Percentiles rank a stretch among this genome's conserved stretches.
Conservation (phyloP, 2,329 filamentous ascomycete genomes). For the Colletotrichum cereale region DNA sequence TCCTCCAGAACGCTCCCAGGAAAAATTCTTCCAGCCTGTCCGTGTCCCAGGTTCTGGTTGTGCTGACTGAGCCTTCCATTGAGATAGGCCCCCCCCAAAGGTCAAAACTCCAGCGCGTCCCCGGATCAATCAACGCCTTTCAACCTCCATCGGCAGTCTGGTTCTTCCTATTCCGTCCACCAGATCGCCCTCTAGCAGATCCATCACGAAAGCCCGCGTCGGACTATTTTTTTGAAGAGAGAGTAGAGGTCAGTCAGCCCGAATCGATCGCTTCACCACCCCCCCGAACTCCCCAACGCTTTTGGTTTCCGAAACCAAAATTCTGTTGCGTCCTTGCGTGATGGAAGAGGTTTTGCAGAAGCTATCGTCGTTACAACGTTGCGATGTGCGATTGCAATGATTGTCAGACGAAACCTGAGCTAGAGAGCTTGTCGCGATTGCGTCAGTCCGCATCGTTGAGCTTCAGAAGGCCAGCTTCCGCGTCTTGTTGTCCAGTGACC, state of each 20-base stretch:
- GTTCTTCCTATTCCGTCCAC: conserved; percentile 43
- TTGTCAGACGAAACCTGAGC: neutral
- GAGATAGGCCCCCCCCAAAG: conserved; percentile 20
- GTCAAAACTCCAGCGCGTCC: conserved; percentile 40
- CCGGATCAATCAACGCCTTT: conserved; percentile 42
- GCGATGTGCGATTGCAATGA: conserved; percentile 6
- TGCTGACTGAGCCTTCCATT: conserved; percentile 13
- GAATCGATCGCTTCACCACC: conserved; percentile 7
- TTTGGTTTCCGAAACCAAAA: conserved; percentile 1
- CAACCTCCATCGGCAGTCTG: conserved; percentile 39
- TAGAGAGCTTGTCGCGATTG: conserved; percentile 16
- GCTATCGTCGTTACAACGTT: conserved; percentile 4
- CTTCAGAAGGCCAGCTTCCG: neutral
- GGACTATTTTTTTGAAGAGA: conserved; percentile 32
- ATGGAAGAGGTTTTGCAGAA: conserved; percentile 6
- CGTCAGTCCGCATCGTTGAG: neutral
- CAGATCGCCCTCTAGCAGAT: conserved; percentile 37
- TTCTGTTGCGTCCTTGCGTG: conserved; percentile 10
- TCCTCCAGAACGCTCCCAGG: neutral
- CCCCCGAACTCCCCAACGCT: conserved; percentile 8
- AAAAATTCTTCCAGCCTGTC: conserved; percentile 13
- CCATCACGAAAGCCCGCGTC: conserved; percentile 40
- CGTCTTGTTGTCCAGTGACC: neutral
- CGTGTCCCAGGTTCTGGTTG: neutral
- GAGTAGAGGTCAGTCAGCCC: conserved; percentile 38